Base-by-base conservation (phyloP, 345 rosid species). In the Rhodamnia rubescens region DNA sequence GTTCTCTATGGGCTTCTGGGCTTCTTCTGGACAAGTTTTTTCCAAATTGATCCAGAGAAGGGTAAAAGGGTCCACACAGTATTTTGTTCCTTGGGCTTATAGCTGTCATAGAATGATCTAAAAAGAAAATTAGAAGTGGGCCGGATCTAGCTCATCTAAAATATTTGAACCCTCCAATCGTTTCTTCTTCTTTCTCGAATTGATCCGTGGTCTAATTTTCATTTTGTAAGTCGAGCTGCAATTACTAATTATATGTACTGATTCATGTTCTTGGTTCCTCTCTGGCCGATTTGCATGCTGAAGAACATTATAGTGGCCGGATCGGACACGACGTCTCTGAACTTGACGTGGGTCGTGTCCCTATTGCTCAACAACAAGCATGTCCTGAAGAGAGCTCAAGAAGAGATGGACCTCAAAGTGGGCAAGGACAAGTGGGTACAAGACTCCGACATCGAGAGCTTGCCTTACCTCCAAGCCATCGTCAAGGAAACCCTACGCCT, bases 401-500 rank as follows among this genome's bases (percentile, higher is more conserved):
- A 92, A 82, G 98, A 95, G 87, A 87, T 95, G 10, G 93, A 92
- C 87, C 82, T 1, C 20, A 57, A 27, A 1, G 93, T 93, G 0
- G 98, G 96, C 6, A 89, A 82, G 86, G 84, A 51, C 1, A 90
- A 86, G 51, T 92, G 93, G 93, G 92, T 90, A 2, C 85, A 93
- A 51, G 97, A 95, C 85, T 90, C 94, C 4, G 95, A 95, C 81
- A 85, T 93, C 18, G 54, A 13, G 49, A 90, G 88, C 26, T 91
- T 95, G 10, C 86, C 83, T 14, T 92, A 90, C 87, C 81, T 94
- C 83, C 92, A 89, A 86, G 94, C 95, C 85, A 87, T 93, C 26
- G 85, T 94, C 61, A 95, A 95, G 64, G 98, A 95, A 88, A 89
- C 94, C 50, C 85, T 90, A 4, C 90, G 96, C 2, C 87, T 93